Evolutionary conservation across 371 early-diverging fungal genomes (phyloP), one percentile per base, ranked within the genome.

Genomic region (Mucor lusitanicus): DNA sequence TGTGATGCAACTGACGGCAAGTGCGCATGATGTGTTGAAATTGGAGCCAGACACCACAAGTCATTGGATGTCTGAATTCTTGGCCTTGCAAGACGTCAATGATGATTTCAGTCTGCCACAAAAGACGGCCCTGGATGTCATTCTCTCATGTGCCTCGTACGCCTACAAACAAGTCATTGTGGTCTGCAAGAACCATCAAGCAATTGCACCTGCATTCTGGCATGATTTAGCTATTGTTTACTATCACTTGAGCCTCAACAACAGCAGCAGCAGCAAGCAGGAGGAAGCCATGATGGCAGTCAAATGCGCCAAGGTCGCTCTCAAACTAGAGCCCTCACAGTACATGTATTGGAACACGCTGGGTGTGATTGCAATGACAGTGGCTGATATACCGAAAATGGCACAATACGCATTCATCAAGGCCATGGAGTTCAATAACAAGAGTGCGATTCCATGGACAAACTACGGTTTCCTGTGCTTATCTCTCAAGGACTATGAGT

Each of bases 401-500:
- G 88, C 92, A 56, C 98, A 97, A 69, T 93, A 96, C 70, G 90
- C 94, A 0, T 86, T 96, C 64, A 88, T 96, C 66, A 86, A 88
- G 70, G 90, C 97, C 2, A 84, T 92, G 61, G 91, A 92, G 59
- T 78, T 83, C 42, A 89, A 91, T 59, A 74, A 86, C 28, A 78
- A 87, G 85, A 84, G 80, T 59, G 87, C 92, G 2, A 83, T 83
- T 4, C 75, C 92, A 5, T 96, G 94, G 94, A 85, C 91, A 3
- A 95, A 95, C 68, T 85, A 94, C 58, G 98, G 96, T 0, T 91
- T 88, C 73, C 70, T 96, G n/a, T 95, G 91, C 71, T 65, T 95
- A 28, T 71, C 87, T 1, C 77, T 87, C 35, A 81, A 87, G 23
- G 96, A 97, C 64, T 71, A 87, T 33, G 94, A 93, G 37, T 84